A percentile compares a stretch with the other conserved stretches of the same genome.
These are phyloP conservation scores for Paraglomus occultum DNA, from an alignment of 192 early-diverging fungal genomes.

Conservation along the genomic window DNA sequence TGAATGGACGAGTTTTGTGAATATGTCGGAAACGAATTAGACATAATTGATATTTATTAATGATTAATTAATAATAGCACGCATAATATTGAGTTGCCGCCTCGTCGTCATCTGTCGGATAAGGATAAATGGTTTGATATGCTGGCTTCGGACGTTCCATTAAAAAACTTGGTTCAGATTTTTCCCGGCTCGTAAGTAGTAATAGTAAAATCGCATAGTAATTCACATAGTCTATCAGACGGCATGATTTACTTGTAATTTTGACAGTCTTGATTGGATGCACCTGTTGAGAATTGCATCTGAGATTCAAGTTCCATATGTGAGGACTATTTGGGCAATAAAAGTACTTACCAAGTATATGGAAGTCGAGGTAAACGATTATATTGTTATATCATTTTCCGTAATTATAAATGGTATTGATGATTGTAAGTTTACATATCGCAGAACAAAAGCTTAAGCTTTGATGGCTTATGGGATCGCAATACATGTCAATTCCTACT, in stretches of 20 bases:
- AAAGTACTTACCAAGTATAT: conserved; percentile 39
- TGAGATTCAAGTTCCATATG: conserved; percentile 53
- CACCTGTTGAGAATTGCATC: conserved; percentile 58
- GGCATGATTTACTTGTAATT: background rate
- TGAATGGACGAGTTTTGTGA: conserved; percentile 33
- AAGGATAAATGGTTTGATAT: conserved; percentile 57
- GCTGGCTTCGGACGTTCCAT: conserved; percentile 40
- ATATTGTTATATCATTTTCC: background rate
- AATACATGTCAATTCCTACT: background rate
- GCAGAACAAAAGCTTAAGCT: background rate
- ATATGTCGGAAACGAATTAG: conserved; percentile 35
- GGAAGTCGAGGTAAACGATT: background rate
- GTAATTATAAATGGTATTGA: background rate
- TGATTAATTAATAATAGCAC: background rate
- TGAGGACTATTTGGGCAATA: conserved; percentile 70
- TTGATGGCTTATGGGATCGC: background rate
- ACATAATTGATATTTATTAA: background rate
- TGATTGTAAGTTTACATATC: background rate
- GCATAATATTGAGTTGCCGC: background rate
- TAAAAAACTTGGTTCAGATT: conserved; percentile 47
- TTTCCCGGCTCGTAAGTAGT: conserved; percentile 35
- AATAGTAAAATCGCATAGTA: background rate
- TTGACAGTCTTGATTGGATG: conserved; percentile 57
- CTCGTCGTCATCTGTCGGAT: conserved; percentile 48
- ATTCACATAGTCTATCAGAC: background rate